Percentiles rank a stretch among this genome's conserved stretches.
These are phyloP conservation scores for Xylariaceae sp. DNA, from an alignment of 2,329 filamentous ascomycete species.

Conservation along the genomic window DNA sequence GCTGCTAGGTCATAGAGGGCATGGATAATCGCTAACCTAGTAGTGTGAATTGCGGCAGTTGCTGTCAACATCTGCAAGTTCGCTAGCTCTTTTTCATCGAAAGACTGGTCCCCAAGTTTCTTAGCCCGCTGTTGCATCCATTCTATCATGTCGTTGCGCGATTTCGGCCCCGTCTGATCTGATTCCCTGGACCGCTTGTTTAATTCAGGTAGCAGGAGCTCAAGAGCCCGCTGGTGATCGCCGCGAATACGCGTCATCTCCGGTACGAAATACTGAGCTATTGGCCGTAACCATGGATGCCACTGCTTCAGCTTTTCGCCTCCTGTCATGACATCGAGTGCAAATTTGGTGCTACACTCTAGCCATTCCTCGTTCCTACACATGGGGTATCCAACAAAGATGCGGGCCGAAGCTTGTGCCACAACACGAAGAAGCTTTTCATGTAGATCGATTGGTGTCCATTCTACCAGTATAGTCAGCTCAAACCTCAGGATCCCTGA, in stretches of 20 bases:
- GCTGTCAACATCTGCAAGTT: slow-evolving; percentile 43
- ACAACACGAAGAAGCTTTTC: slow-evolving; percentile 39
- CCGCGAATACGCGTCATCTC: slow-evolving; percentile 39
- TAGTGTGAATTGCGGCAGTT: slow-evolving; percentile 47
- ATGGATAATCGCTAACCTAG: slow-evolving; percentile 43
- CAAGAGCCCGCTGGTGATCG: slow-evolving; percentile 35
- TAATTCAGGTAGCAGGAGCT: slow-evolving; percentile 37
- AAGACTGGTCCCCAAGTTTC: slow-evolving; percentile 34
- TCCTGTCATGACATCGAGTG: slow-evolving; percentile 38
- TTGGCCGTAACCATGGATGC: slow-evolving; percentile 38
- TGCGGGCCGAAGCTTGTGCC: slow-evolving; percentile 39
- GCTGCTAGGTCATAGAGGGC: slow-evolving; percentile 51
- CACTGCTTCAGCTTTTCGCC: slow-evolving; percentile 41
- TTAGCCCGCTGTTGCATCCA: slow-evolving; percentile 40
- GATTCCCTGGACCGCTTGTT: slow-evolving; percentile 29
- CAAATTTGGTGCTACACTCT: slow-evolving; percentile 39
- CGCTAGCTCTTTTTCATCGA: slow-evolving; percentile 38
- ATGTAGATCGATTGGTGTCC: slow-evolving; percentile 39
- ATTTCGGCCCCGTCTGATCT: slow-evolving; percentile 3
- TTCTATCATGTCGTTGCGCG: slow-evolving; percentile 39
- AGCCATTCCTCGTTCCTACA: slow-evolving; percentile 40
- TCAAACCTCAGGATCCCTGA: neutral
- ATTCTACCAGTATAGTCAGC: slow-evolving; percentile 30
- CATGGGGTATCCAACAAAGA: slow-evolving; percentile 40
- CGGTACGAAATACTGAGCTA: slow-evolving; percentile 39